Base-by-base conservation (phyloP, 371 early-diverging fungal genomes). In the Mucor piriformis region DNA sequence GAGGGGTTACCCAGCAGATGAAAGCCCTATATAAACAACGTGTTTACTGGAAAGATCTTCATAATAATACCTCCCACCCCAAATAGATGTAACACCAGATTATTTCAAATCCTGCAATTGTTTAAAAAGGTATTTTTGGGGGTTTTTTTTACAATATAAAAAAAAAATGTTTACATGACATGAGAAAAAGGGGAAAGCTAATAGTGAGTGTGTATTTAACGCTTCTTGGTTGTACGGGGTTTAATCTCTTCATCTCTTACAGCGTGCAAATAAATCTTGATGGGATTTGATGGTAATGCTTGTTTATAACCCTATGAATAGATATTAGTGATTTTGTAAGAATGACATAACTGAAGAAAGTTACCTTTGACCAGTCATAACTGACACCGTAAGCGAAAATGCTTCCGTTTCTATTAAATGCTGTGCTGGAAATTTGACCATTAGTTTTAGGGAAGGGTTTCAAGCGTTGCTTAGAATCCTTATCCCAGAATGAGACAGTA, bases 301-400 rank as follows among this genome's bases (percentile, higher is more conserved):
- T 73, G 69, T 66, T 82, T 79, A 67, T 84, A 82, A 15, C 88
- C 83, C 79, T 82, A 64, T 0, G 29, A 44, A 46, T 32, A 21
- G 25, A 49, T 37, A 37, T 37, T 15, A 37, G 29, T 29, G 29
- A 29, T 29, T 29, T 29, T 37, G 38, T 37, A 4, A 33, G 34
- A 5, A 33, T 33, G 34, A n/a, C n/a, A n/a, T n/a, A n/a, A n/a
- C 34, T 33, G 34, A 38, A 61, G 55, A 54, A 16, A 34, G 12
- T 40, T 85, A 84, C 99, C 84, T 95, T 97, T 70, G 87, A 82
- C 99, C 99, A 99, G 74, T 99, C 99, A 70, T 99, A 97, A 27
- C 94, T 88, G 16, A 88, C 81, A 2, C 94, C 95, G 69, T 98
- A 98, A 12, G 97, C 97, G 69, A 96, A 95, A 51, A 95, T 92